These are phyloP conservation scores for Penicillium antarcticum DNA, from an alignment of 495 filamentous ascomycete species.

Conservation along the genomic window DNA sequence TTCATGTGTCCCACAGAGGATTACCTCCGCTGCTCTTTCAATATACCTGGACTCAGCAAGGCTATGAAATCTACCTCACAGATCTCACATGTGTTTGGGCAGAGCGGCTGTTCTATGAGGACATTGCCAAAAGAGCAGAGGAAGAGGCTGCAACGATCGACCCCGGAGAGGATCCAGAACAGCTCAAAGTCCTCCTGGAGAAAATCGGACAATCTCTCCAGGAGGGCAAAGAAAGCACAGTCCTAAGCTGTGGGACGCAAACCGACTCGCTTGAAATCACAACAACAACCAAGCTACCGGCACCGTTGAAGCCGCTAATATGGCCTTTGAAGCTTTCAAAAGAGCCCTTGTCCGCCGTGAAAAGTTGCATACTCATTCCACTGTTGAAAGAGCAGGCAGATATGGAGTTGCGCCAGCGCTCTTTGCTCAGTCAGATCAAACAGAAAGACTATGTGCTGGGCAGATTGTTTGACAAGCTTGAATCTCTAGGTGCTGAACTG, in stretches of 20 bases:
- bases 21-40: slow-evolving; percentile 55
- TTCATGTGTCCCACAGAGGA: slow-evolving; percentile 17
- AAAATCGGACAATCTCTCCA: slow-evolving; percentile 66
- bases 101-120: slow-evolving; percentile 59
- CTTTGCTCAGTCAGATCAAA: slow-evolving; percentile 56
- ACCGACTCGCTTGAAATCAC: slow-evolving; percentile 50
- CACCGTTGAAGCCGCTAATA: slow-evolving; percentile 61
- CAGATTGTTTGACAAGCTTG: slow-evolving; percentile 76
- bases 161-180: slow-evolving; percentile 69
- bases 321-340: slow-evolving; percentile 65
- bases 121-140: slow-evolving; percentile 64
- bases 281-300: slow-evolving; percentile 60
- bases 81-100: slow-evolving; percentile 86
- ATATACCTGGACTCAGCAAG: slow-evolving; percentile 43
- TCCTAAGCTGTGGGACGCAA: slow-evolving; percentile 22
- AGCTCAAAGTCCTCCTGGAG: slow-evolving; percentile 67
- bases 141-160: slow-evolving; percentile 76
- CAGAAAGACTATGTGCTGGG: slow-evolving; percentile 79
- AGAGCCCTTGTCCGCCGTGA: slow-evolving; percentile 50
- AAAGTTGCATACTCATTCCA: slow-evolving; percentile 65
- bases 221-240: slow-evolving; percentile 33
- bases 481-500: slow-evolving; percentile 63
- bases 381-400: slow-evolving; percentile 57
- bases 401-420: slow-evolving; percentile 47
- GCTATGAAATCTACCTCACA: slow-evolving; percentile 74